Evolutionary conservation across 768 basidiomycete genomes (phyloP), one percentile per base, ranked within the genome.

Genomic region (Auricularia sp.): DNA sequence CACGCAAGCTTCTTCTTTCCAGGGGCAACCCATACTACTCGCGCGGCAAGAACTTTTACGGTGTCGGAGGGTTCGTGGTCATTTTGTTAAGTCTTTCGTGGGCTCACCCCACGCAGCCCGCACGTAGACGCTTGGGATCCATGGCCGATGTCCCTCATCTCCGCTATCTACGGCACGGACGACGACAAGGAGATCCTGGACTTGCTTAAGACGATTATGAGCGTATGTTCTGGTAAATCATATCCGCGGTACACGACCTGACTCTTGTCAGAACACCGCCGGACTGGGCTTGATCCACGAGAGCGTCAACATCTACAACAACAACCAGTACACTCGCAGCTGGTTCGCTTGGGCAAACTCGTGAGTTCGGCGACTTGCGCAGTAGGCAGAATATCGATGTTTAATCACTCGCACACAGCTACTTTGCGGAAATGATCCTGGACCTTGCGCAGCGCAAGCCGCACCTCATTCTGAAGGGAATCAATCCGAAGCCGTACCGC

Each of bases 121-220:
- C 89, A 91, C 73, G 82, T 87, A 61, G 83, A 84, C 70, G 81
- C 82, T 10, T 87, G 83, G 82, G 79, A 88, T 71, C 88, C 88
- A 58, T 91, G 90, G 90, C 90, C 89, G 2, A 91, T 91, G 90
- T 87, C 88, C 29, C 87, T 85, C 62, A 84, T 91, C 53, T 84
- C 84, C 33, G 82, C 84, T 16, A 87, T 90, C 65, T 90, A 84
- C 71, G 87, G 88, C 2, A 86, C 86, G 8, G 84, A 90, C 71
- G 77, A 89, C 68, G 88, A 91, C 69, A 71, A 75, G 18, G 88
- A 89, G 68, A 91, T 91, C 54, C 56, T 85, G 66, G 72, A 79
- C 10, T 80, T 82, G 2, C 72, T 91, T 23, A 87, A 88, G 66
- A 76, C 78, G 67, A 82, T 91, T 66, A 85, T 81, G 8, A 90